Base-by-base conservation (phyloP, 768 basidiomycete species). In the Tricholoma furcatifolium region DNA sequence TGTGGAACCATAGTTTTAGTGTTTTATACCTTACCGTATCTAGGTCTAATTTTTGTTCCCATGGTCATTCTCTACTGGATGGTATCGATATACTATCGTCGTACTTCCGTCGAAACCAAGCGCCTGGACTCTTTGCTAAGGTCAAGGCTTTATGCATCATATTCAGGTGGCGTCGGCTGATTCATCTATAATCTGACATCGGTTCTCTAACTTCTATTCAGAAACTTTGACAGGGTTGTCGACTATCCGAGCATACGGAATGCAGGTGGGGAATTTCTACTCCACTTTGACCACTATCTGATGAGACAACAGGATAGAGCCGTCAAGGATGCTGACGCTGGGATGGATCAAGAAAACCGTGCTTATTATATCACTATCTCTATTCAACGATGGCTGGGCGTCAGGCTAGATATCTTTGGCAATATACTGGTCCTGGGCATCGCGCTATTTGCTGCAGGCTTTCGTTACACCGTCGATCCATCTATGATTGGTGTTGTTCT, bases 391-490 rank as follows among this genome's bases (percentile, higher is more conserved):
- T 88, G 84, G 84, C 70, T 88, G 1, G 74, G 75, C 4, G 63
- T 85, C 8, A 74, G 87, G 12, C 73, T 91, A 1, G 87, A 89
- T 54, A 66, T 87, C 23, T 79, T 87, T 21, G 84, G 81, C 1
- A 86, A 87, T 59, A 55, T 83, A 14, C 67, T 91, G 12, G 74
- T 90, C 21, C 72, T 90, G 18, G 84, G 85, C 1, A 87, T 92
- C 42, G 82, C 73, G 2, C 65, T 91, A 12, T 88, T 90, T 62
- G 86, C 84, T 2, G 81, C 81, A 11, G 80, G 82, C 3, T 83
- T 84, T 63, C 68, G 85, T 17, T 68, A 73, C 34, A 66, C 75
- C 0, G 77, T 84, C 23, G 73, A 79, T 56, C 83, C 87, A 8
- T 69, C 83, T 12, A 84, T 81, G 61, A 77, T 84, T 49, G 81